Evolutionary conservation across 345 rosid species (phyloP).

Genomic region (Microcos paniculata): DNA sequence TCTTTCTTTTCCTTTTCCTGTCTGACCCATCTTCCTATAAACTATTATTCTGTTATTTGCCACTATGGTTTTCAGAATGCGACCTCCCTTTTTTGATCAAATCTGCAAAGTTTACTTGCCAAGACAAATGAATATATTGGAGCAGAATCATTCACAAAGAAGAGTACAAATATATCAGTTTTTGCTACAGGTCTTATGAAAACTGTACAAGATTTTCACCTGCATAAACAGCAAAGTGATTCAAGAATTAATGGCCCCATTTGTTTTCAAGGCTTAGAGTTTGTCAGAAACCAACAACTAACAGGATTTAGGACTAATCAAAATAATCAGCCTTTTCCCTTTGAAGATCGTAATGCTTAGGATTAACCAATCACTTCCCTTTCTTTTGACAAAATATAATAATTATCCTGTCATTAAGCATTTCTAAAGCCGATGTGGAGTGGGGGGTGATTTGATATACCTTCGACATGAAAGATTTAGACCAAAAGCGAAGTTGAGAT

Average conservation of each 20-base stretch:
- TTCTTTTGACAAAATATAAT: not conserved
- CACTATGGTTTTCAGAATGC: not conserved
- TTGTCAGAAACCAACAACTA: not conserved
- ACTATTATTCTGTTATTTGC: not conserved
- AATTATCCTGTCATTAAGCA: not conserved
- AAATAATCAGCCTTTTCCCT: not conserved
- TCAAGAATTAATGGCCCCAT: conserved; percentile 2
- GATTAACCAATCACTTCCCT: conserved; percentile 6
- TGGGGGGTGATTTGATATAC: conserved; percentile 3
- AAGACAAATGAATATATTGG: not conserved
- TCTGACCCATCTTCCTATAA: not conserved
- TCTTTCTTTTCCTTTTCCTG: not conserved
- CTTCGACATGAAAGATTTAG: conserved; percentile 16
- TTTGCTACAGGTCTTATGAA: not conserved
- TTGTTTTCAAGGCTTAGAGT: not conserved
- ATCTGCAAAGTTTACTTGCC: not conserved
- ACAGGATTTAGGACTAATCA: not conserved
- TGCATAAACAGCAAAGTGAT: not conserved
- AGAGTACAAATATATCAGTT: not conserved
- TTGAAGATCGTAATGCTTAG: conserved; percentile 1
- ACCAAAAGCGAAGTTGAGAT: conserved; percentile 35
- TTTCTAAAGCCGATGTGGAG: not conserved
- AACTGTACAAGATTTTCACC: not conserved
- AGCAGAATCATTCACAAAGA: not conserved
- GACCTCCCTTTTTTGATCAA: not conserved